These are phyloP conservation scores for Pascua sp. DNA, from an alignment of 1,284 basidiomycete genomes.

Conservation along the genomic window DNA sequence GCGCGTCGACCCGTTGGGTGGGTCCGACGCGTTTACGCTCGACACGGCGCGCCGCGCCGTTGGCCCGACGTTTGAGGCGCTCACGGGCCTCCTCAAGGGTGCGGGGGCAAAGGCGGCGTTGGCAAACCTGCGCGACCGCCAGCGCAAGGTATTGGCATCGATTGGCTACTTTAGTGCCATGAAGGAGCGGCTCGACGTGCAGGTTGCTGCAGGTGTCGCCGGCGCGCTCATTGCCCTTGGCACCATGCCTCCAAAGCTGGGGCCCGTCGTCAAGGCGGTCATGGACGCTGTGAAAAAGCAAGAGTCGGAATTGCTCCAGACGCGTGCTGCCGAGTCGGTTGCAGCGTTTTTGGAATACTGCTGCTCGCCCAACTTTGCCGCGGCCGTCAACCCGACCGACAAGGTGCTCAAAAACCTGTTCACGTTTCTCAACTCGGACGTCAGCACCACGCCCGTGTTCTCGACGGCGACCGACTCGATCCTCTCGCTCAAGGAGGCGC, in stretches of 20 bases:
- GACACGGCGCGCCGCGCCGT: conserved; percentile 71
- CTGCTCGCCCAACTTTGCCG: conserved; percentile 61
- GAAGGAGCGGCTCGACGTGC: conserved; percentile 81
- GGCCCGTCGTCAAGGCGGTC: conserved; percentile 91
- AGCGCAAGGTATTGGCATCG: conserved; percentile 65
- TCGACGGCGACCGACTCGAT: conserved; percentile 67
- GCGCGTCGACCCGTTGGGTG: conserved; percentile 65
- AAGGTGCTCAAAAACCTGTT: conserved; percentile 98
- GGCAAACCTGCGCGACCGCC: conserved; percentile 71
- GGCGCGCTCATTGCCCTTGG: conserved; percentile 83
- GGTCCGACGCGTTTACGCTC: conserved; percentile 72
- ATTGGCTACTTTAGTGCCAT: conserved; percentile 79
- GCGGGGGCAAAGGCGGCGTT: conserved; percentile 73
- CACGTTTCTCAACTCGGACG: conserved; percentile 93
- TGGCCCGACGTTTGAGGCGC: conserved; percentile 65
- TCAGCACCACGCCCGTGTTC: conserved; percentile 84
- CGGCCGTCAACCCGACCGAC: conserved; percentile 62
- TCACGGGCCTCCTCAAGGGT: conserved; percentile 58
- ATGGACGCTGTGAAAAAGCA: conserved; percentile 99
- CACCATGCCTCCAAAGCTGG: conserved; percentile 86
- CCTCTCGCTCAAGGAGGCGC: conserved; percentile 61
- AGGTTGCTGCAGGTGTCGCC: conserved; percentile 83
- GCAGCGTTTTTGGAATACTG: conserved; percentile 87
- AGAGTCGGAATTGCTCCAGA: conserved; percentile 83
- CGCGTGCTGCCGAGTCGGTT: conserved; percentile 81